phyloP scores from a whole-genome alignment of 192 early-diverging fungal species.

The Coemansia asiatica region DNA sequence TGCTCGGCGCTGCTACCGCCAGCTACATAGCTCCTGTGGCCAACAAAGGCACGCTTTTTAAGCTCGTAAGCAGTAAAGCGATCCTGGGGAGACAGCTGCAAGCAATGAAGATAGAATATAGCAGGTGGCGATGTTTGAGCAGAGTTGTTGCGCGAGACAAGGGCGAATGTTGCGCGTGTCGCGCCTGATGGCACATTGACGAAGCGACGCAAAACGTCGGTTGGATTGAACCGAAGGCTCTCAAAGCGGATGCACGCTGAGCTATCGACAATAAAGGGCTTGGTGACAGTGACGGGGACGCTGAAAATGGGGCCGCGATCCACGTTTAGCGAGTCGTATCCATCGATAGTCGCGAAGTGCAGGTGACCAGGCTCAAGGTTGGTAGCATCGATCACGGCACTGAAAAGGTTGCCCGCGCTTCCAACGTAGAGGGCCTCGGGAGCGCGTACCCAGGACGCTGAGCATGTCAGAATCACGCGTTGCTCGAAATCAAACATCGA shows the following conservation, averaged over 20 bases:
- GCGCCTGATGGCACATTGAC: constrained; percentile 80
- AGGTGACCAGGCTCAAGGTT: constrained; percentile 71
- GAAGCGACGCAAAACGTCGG: constrained; percentile 77
- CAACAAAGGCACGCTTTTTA: constrained; percentile 58
- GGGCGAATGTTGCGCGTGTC: constrained; percentile 64
- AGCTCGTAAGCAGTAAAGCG: constrained; percentile 64
- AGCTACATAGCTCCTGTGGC: constrained; percentile 63
- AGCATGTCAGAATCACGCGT: constrained; percentile 67
- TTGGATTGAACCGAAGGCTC: constrained; percentile 67
- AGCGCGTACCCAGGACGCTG: constrained; percentile 73
- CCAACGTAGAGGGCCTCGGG: constrained; percentile 75
- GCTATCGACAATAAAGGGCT: constrained; percentile 60
- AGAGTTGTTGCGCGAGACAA: constrained; percentile 35
- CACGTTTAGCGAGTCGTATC: constrained; percentile 71
- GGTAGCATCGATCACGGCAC: constrained; percentile 76
- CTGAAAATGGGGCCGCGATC: constrained; percentile 80
- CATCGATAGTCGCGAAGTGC: constrained; percentile 76
- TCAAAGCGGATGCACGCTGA: constrained; percentile 58
- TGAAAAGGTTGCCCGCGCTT: constrained; percentile 65
- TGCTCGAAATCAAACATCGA: constrained; percentile 76
- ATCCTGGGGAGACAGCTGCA: constrained; percentile 74
- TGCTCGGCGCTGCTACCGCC: constrained; percentile 62
- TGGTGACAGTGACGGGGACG: constrained; percentile 87
- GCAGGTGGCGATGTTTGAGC: constrained; percentile 57
- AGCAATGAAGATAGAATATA: constrained; percentile 64